These are phyloP conservation scores for Aspergillus caelatus DNA, from an alignment of 2,329 filamentous ascomycete species.

Conservation along the genomic window DNA sequence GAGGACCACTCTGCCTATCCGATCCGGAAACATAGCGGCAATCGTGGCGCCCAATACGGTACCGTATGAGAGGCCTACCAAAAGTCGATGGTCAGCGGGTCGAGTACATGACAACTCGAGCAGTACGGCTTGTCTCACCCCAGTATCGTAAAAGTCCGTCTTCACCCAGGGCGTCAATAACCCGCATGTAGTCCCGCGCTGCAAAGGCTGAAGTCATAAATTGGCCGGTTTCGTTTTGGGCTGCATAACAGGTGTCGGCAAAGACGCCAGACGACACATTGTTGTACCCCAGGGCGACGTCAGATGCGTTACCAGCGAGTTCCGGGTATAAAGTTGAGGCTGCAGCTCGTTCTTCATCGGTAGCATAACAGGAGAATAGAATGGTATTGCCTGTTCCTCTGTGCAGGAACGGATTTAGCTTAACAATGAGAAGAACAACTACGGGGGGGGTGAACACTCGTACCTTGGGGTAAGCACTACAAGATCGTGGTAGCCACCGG, in stretches of 20 bases:
- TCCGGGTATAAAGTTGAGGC: neutral
- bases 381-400: conserved; percentile 8
- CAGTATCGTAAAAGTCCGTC: conserved; percentile 45
- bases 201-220: conserved; percentile 47
- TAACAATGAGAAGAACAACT: neutral
- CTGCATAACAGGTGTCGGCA: conserved; percentile 1
- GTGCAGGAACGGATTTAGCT: neutral
- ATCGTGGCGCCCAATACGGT: conserved; percentile 18
- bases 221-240: neutral
- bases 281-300: neutral
- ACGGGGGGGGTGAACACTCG: neutral
- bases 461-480: conserved; percentile 1
- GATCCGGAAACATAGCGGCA: conserved; percentile 19
- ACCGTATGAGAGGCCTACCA: conserved; percentile 15
- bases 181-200: conserved; percentile 47
- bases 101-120: neutral
- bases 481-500: neutral
- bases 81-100: neutral
- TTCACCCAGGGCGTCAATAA: conserved; percentile 47
- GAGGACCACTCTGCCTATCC: conserved; percentile 15
- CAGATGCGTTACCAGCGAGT: neutral
- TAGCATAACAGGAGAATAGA: conserved; percentile 4
- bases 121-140: conserved; percentile 25
- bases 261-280: neutral
- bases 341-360: neutral